Evolutionary conservation across 129 eudicot genomes (phyloP), one percentile per base, ranked within the genome.

Genomic region (Flaveria bidentis): DNA sequence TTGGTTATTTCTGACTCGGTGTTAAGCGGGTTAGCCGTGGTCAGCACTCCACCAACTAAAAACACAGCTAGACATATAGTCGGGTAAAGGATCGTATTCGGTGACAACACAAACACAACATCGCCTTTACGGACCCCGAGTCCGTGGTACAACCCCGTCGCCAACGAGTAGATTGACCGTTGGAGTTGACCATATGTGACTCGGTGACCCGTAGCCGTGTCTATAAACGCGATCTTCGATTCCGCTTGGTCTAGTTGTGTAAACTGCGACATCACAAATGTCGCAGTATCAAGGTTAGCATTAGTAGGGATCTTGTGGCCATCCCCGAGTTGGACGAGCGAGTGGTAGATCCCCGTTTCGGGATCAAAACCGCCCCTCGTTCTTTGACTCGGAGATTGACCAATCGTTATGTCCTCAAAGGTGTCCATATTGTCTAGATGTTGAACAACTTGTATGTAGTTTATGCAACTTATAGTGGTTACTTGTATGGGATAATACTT

Each of bases 21-120:
- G 81, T 89, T 88, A 74, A 91, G 81, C 0, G 97, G 97, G 80
- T 91, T 91, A 36, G 97, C 92, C 4, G 90, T 85, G 45, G 95
- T 88, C 26, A 88, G 67, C 15, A 91, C 78, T 7, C 95, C 95
- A 11, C 97, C 97, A 0, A 88, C 64, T 20, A 87, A 80, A 20
- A 91, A 82, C 52, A 91, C 82, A 0, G 89, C 92, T 0, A 91
- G 87, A 61, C 97, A 91, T n/a, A 91, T 82, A 75, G 70, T 78
- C 0, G 95, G 97, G 78, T 87, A 91, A 46, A 87, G 39, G 11
- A 87, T 72, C 1, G 95, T 83, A 76, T 91, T 91, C 2, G 92
- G 90, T 2, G 95, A 91, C 36, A 91, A 58, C 36, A 91, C 69
- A 12, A 88, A 80, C 6, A 91, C 82, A 2, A 91, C 95, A 15